A percentile compares a stretch with the other conserved stretches of the same genome.
phyloP scores from a whole-genome alignment of 495 filamentous ascomycete species.

The Rhypophila decipiens region DNA sequence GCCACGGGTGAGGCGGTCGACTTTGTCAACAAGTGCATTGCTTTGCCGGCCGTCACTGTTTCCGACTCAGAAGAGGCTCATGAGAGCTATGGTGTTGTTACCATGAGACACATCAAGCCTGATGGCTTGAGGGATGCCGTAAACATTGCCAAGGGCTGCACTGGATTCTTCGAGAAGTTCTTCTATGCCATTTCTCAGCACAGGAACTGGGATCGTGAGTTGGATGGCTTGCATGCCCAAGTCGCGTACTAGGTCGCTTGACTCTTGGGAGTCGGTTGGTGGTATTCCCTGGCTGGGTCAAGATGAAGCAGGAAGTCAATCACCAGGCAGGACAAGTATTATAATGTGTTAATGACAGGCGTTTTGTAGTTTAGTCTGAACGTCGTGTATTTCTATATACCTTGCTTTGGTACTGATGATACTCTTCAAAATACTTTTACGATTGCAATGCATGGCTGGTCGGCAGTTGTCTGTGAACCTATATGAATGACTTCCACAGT shows the following conservation, averaged over 20 bases:
- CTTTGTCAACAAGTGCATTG: constrained; percentile 53
- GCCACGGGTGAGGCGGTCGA: constrained; percentile 64
- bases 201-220: constrained; percentile 63
- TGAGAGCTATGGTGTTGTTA: constrained; percentile 67
- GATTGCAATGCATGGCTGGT: too few relatives aligned
- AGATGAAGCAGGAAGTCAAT: too few relatives aligned
- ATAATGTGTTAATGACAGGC: too few relatives aligned
- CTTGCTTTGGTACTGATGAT: too few relatives aligned
- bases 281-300: not conserved
- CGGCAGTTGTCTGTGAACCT: too few relatives aligned
- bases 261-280: not conserved
- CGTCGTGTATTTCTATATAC: too few relatives aligned
- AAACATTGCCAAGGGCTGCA: constrained; percentile 54
- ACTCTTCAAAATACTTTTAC: too few relatives aligned
- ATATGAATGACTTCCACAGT: too few relatives aligned
- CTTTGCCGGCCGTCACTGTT: constrained; percentile 48
- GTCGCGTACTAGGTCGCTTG: constrained; percentile 34
- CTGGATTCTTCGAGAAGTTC: constrained; percentile 56
- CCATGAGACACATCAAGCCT: constrained; percentile 43
- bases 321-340: too few relatives aligned
- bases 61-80: constrained; percentile 43
- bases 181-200: constrained; percentile 63
- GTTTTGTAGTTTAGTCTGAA: too few relatives aligned
- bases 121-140: constrained; percentile 50
- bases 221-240: constrained; percentile 54